Percentiles rank a stretch among this genome's conserved stretches.
phyloP scores from a whole-genome alignment of 116 monocot genomes.

The Dioscorea cayenensis region DNA sequence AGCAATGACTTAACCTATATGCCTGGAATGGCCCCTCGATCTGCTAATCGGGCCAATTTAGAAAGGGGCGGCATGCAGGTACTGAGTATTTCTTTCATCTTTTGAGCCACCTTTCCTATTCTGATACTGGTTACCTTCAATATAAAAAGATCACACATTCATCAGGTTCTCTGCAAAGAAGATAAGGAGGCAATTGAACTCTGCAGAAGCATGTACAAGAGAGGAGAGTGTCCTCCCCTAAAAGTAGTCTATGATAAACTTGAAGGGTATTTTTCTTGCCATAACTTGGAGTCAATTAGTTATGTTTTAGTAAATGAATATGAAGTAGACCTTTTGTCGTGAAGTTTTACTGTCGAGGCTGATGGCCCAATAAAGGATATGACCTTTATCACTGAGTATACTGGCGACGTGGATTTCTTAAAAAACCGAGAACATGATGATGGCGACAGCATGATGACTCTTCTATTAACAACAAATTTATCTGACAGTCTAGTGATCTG shows the following conservation, averaged over 20 bases:
- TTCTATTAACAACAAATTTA: slow-evolving; percentile 48
- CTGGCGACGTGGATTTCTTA: slow-evolving; percentile 79
- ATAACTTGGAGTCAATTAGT: background rate
- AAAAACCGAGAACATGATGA: slow-evolving; percentile 71
- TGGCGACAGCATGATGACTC: slow-evolving; percentile 93
- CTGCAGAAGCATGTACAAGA: slow-evolving; percentile 64
- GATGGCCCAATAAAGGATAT: slow-evolving; percentile 73
- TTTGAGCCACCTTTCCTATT: background rate
- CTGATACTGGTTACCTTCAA: background rate
- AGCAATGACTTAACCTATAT: slow-evolving; percentile 77
- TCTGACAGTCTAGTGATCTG: slow-evolving; percentile 62
- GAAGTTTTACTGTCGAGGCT: slow-evolving; percentile 83
- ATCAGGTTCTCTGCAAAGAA: slow-evolving; percentile 62
- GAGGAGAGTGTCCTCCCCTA: slow-evolving; percentile 86
- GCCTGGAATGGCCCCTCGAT: slow-evolving; percentile 55
- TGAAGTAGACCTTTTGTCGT: background rate
- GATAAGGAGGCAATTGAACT: slow-evolving; percentile 70
- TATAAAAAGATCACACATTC: background rate
- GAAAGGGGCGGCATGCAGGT: slow-evolving; percentile 93
- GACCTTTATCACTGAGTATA: slow-evolving; percentile 72
- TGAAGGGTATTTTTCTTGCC: slow-evolving; percentile 58
- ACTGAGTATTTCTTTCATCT: background rate
- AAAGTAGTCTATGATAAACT: slow-evolving; percentile 62
- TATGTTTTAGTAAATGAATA: background rate
- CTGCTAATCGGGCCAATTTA: slow-evolving; percentile 45